phyloP scores from a whole-genome alignment of 768 basidiomycete species.

The Suillus weaverae region DNA sequence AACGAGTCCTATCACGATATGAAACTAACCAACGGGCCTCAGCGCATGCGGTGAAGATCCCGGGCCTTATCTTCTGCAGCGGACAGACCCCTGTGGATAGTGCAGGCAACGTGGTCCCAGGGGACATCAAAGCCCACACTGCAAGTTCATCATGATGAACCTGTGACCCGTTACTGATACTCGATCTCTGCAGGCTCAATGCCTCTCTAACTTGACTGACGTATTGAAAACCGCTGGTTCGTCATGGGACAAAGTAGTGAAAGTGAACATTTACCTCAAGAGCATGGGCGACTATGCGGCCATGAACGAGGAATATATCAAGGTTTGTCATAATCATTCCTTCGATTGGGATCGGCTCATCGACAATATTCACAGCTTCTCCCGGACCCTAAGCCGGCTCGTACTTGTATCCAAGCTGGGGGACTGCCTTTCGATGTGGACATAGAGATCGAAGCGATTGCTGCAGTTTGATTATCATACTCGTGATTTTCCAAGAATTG shows the following conservation, averaged over 20 bases:
- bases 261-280: constrained; percentile 62
- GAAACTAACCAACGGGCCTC: constrained; percentile 2
- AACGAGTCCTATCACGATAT: background rate
- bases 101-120: constrained; percentile 48
- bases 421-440: constrained; percentile 68
- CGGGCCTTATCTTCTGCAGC: constrained; percentile 60
- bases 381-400: constrained; percentile 63
- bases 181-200: constrained; percentile 45
- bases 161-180: background rate
- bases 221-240: constrained; percentile 55
- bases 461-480: constrained; percentile 30
- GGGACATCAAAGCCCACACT: constrained; percentile 62
- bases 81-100: constrained; percentile 57
- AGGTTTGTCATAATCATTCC: constrained; percentile 33
- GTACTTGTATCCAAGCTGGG: constrained; percentile 75
- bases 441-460: constrained; percentile 73
- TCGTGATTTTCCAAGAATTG: background rate
- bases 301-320: constrained; percentile 60
- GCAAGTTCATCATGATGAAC: constrained; percentile 33
- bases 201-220: constrained; percentile 53
- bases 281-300: constrained; percentile 55
- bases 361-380: constrained; percentile 36
- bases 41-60: constrained; percentile 59
- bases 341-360: background rate
- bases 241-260: constrained; percentile 58